A percentile compares a stretch with the other conserved stretches of the same genome.
Evolutionary conservation across 2,329 filamentous ascomycete species (phyloP).

Genomic region (Epichloe festucae): DNA sequence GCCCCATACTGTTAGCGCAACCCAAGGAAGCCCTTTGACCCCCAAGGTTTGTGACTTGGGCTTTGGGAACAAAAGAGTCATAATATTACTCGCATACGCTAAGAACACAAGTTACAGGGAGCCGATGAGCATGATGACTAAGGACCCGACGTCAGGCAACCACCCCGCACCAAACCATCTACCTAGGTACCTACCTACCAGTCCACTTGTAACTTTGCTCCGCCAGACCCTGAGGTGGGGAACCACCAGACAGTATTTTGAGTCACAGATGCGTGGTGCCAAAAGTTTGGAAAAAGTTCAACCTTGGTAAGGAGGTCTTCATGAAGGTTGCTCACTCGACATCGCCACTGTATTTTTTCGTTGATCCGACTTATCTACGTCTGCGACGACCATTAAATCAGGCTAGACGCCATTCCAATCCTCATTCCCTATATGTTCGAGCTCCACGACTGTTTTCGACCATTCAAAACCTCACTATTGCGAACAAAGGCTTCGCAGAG

Average conservation of each 20-base stretch:
- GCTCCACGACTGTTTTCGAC: constrained; percentile 1
- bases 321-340: constrained; percentile 2
- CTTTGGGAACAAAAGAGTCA: neutral
- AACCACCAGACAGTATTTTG: neutral
- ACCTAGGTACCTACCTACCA: neutral
- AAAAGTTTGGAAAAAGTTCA: constrained; percentile 1
- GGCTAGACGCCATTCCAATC: constrained; percentile 2
- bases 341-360: neutral
- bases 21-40: neutral
- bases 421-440: neutral
- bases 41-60: neutral
- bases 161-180: neutral
- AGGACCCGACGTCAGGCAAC: neutral
- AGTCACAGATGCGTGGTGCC: constrained; percentile 3
- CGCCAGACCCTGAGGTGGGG: constrained; percentile 4
- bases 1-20: neutral
- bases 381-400: constrained; percentile 1
- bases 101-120: too few relatives aligned
- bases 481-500: neutral
- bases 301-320: neutral
- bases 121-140: too few relatives aligned
- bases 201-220: neutral
- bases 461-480: neutral
- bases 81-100: neutral
- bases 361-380: neutral